phyloP scores from a whole-genome alignment of 192 early-diverging fungal species.

The Phlyctochytrium arcticum region DNA sequence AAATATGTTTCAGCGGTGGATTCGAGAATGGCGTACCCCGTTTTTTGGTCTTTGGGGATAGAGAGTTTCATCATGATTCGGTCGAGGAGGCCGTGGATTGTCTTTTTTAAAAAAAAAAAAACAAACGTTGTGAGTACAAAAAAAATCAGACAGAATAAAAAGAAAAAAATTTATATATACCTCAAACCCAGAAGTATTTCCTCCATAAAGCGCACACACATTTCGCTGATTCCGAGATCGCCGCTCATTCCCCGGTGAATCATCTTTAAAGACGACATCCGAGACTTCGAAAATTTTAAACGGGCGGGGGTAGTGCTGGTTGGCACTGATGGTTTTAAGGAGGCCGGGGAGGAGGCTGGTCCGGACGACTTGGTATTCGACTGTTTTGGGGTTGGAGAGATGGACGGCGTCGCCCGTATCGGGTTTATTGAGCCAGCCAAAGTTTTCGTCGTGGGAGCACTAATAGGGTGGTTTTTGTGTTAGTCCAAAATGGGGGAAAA shows the following conservation, averaged over 20 bases:
- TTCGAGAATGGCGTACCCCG: too few species aligned
- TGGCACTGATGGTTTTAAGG: slow-evolving; percentile 90
- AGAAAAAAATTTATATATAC: slow-evolving; percentile 23
- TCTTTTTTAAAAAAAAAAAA: slow-evolving; percentile 45
- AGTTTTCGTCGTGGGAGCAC: slow-evolving; percentile 99
- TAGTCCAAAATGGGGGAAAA: not conserved
- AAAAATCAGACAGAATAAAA: not conserved
- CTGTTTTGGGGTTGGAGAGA: slow-evolving; percentile 86
- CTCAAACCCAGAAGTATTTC: slow-evolving; percentile 81
- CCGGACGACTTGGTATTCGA: slow-evolving; percentile 90
- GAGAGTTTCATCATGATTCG: slow-evolving; percentile 81
- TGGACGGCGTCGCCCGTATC: slow-evolving; percentile 81
- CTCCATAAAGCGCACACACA: slow-evolving; percentile 78
- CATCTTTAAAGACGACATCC: slow-evolving; percentile 89
- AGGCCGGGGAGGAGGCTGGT: slow-evolving; percentile 88
- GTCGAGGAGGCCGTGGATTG: slow-evolving; percentile 89
- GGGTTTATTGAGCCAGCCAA: slow-evolving; percentile 74
- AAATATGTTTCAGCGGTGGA: slow-evolving; percentile 82
- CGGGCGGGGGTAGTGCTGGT: slow-evolving; percentile 77
- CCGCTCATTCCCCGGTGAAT: slow-evolving; percentile 58
- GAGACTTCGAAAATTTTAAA: slow-evolving; percentile 96
- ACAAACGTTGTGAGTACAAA: slow-evolving; percentile 1
- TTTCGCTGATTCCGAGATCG: slow-evolving; percentile 86
- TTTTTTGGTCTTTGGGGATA: too few species aligned
- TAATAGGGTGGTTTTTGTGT: slow-evolving; percentile 37